These are phyloP conservation scores for Alternaria ventricosa DNA, from an alignment of 2,329 filamentous ascomycete genomes.

Conservation along the genomic window DNA sequence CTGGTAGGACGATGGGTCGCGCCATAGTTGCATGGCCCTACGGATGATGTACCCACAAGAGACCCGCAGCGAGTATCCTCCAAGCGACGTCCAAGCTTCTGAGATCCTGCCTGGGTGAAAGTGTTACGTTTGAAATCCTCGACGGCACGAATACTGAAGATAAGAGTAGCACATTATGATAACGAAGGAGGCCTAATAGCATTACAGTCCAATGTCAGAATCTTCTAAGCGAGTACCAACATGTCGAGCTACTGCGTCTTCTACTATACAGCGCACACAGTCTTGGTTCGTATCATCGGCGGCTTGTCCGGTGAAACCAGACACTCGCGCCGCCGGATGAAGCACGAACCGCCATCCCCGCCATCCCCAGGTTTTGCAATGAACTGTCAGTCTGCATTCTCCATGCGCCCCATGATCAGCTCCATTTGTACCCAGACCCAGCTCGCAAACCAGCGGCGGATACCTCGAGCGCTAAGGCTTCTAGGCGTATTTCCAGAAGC, in stretches of 20 bases:
- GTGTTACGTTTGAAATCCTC: slow-evolving; percentile 10
- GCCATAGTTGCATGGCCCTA: neutral
- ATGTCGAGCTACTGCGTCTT: neutral
- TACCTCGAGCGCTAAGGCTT: slow-evolving; percentile 4
- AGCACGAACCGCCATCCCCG: neutral
- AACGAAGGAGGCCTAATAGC: neutral
- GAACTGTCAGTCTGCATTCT: neutral
- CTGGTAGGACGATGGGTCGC: slow-evolving; percentile 6
- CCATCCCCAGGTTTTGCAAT: neutral
- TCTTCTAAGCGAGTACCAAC: neutral
- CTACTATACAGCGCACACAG: neutral
- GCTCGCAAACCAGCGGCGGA: slow-evolving; percentile 19
- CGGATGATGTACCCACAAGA: slow-evolving; percentile 2
- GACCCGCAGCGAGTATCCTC: slow-evolving; percentile 2
- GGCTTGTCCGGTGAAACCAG: neutral
- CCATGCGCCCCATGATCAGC: neutral
- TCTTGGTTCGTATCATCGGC: neutral
- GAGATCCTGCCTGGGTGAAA: neutral
- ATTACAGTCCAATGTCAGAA: neutral
- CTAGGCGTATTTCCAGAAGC: slow-evolving; percentile 20
- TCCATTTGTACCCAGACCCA: slow-evolving; percentile 2
- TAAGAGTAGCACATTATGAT: slow-evolving; percentile 4
- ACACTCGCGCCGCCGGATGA: neutral
- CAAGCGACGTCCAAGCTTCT: neutral
- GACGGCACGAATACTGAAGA: neutral